Evolutionary conservation across 345 rosid genomes (phyloP).

Genomic region (Melastoma malabathricum): DNA sequence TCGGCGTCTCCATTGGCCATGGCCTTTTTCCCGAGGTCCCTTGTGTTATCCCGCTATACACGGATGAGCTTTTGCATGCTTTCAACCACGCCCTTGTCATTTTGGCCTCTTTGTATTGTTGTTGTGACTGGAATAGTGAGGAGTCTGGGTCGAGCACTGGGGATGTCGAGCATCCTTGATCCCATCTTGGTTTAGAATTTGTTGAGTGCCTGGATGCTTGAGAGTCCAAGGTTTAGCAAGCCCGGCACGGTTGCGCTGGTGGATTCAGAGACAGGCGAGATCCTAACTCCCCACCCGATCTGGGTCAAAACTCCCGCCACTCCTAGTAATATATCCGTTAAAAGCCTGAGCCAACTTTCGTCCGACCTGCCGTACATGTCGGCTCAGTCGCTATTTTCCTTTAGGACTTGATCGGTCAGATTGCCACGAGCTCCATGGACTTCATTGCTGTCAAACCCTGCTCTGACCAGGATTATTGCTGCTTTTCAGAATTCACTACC

Average conservation of each 20-base stretch:
- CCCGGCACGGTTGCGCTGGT: slow-evolving; percentile 68
- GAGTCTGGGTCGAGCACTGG: slow-evolving; percentile 69
- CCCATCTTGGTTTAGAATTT: slow-evolving; percentile 35
- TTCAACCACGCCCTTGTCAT: slow-evolving; percentile 33
- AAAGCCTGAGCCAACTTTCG: slow-evolving; percentile 52
- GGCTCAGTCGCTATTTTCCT: slow-evolving; percentile 58
- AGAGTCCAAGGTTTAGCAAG: slow-evolving; percentile 52
- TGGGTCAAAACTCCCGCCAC: slow-evolving; percentile 36
- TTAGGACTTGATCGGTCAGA: slow-evolving; percentile 73
- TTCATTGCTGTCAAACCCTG: slow-evolving; percentile 79
- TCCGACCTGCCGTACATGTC: slow-evolving; percentile 78
- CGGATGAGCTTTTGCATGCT: slow-evolving; percentile 52
- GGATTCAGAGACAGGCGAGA: slow-evolving; percentile 74
- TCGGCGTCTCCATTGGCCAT: slow-evolving; percentile 56
- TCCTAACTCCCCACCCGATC: slow-evolving; percentile 51
- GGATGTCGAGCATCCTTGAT: slow-evolving; percentile 54
- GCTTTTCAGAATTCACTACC: too few species aligned
- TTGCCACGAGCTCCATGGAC: slow-evolving; percentile 84
- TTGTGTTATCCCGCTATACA: slow-evolving; percentile 65
- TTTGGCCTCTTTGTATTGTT: slow-evolving; percentile 10
- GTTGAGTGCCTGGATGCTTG: slow-evolving; percentile 47
- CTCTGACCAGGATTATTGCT: too few species aligned
- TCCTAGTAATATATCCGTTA: slow-evolving; percentile 43
- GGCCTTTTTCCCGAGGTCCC: slow-evolving; percentile 62
- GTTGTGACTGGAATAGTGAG: slow-evolving; percentile 27